Conservation (phyloP, 257 asterid species). For the Nicotiana noctiflora region DNA sequence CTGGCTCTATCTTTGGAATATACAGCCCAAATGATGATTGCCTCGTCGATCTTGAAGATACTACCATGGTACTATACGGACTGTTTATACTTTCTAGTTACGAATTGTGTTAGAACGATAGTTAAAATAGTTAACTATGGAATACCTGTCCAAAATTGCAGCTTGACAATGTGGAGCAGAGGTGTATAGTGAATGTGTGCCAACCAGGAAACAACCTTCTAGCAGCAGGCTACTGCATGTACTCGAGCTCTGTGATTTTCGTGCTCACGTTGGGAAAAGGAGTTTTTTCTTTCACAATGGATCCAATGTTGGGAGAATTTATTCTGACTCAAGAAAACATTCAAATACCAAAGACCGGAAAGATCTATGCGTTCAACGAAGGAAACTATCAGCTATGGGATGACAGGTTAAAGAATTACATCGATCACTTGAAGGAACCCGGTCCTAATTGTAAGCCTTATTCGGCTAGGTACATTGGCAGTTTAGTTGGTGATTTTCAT, state of each 20-base stretch:
- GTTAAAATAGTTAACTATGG: neutral
- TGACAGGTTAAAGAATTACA: constrained; percentile 53
- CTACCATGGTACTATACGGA: constrained; percentile 31
- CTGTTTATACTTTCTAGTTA: neutral
- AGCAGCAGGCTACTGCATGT: constrained; percentile 85
- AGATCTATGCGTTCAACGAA: constrained; percentile 80
- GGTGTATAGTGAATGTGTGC: constrained; percentile 70
- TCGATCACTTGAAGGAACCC: constrained; percentile 64
- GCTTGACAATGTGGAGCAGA: constrained; percentile 54
- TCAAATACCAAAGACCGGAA: constrained; percentile 48
- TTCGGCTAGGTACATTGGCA: constrained; percentile 68
- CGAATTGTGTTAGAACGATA: neutral
- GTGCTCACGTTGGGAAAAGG: constrained; percentile 70
- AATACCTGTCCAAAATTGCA: constrained; percentile 11
- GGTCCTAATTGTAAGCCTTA: constrained; percentile 70
- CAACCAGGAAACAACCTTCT: constrained; percentile 83
- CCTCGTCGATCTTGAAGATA: constrained; percentile 59
- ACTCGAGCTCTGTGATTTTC: constrained; percentile 68
- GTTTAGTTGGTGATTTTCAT: constrained; percentile 77
- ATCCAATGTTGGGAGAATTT: constrained; percentile 65
- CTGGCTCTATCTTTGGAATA: constrained; percentile 91
- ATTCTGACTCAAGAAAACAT: constrained; percentile 67
- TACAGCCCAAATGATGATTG: constrained; percentile 85
- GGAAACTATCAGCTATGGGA: constrained; percentile 80
- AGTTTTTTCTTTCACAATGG: constrained; percentile 55